A percentile compares a stretch with the other conserved stretches of the same genome.
Conservation (phyloP, 768 basidiomycete species). For the Serendipita indica region DNA sequence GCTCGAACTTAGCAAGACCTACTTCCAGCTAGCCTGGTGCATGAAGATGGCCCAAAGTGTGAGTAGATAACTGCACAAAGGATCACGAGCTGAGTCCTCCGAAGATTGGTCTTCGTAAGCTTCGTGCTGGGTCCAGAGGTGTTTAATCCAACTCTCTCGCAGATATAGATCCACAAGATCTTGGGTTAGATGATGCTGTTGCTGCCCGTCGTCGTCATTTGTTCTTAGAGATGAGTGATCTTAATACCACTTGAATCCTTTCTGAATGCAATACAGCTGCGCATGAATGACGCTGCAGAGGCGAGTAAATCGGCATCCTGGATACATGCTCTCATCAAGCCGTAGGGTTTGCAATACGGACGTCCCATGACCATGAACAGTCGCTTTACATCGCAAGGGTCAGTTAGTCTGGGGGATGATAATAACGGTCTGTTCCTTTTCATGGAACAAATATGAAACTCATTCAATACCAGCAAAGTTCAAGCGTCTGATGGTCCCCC, state of each 20-base stretch:
- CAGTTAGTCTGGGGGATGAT: background rate
- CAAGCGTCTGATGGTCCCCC: background rate
- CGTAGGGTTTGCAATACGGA: slow-evolving; percentile 3
- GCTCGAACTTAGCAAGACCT: background rate
- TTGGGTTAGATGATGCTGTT: background rate
- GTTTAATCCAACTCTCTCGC: background rate
- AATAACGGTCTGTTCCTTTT: background rate
- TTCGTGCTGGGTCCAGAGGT: background rate
- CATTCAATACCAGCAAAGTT: background rate
- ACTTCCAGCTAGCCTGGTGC: background rate
- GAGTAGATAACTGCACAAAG: background rate
- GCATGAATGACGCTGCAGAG: background rate
- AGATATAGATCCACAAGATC: background rate
- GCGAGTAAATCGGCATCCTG: background rate
- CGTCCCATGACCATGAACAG: background rate
- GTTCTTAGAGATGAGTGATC: background rate
- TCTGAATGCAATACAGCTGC: background rate
- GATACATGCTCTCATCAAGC: background rate
- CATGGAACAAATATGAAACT: background rate
- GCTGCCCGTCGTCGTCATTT: background rate
- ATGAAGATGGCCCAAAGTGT: slow-evolving; percentile 4
- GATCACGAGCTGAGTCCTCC: background rate
- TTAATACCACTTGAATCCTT: background rate
- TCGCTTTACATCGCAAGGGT: background rate
- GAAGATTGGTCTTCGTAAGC: background rate